Base-by-base conservation (phyloP, 148 eudicot species). In the Talinum fruticosum region DNA sequence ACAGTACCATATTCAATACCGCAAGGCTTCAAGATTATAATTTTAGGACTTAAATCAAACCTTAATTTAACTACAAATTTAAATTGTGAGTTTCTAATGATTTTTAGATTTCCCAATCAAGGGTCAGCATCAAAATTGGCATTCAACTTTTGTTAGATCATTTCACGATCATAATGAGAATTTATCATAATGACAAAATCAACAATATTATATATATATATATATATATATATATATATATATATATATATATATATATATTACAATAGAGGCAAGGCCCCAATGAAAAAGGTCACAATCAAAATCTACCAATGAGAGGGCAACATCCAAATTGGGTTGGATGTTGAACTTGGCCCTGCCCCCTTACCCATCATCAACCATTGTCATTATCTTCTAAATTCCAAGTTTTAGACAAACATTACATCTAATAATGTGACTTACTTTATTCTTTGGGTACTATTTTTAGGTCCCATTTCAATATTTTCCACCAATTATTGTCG, bases 361-460 rank as follows among this genome's bases (percentile, higher is more conserved):
- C 54, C 54, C 54, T 21, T 8, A 21, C 2, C 23, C 62, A 54
- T 54, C 64, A 59, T 59, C 29, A 59, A 23, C 28, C n/a, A 59
- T 59, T 59, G 64, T 59, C 64, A 59, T 59, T 59, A 59, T 59
- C 64, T 59, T 59, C 64, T 59, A n/a, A 59, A 59, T 59, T 59
- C 28, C 64, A 59, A 59, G 28, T n/a, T n/a, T 59, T 59, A 6
- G 29, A 59, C 12, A 23, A 8, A 59, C 64, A 59, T 23, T 59
- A 59, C 64, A n/a, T 59, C 64, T 59, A 59, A 59, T 59, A 59
- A 59, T 59, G 64, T 59, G 29, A 59, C 28, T 59, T 59, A 59
- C 61, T n/a, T 59, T 59, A 59, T 59, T 59, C 26, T 59, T 59
- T 49, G 16, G 19, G 54, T 49, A 49, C 54, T 15, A 49, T 49